These are phyloP conservation scores for Tardiomyces digboiensis DNA, from an alignment of 1,139 yeast genomes.

Conservation along the genomic window DNA sequence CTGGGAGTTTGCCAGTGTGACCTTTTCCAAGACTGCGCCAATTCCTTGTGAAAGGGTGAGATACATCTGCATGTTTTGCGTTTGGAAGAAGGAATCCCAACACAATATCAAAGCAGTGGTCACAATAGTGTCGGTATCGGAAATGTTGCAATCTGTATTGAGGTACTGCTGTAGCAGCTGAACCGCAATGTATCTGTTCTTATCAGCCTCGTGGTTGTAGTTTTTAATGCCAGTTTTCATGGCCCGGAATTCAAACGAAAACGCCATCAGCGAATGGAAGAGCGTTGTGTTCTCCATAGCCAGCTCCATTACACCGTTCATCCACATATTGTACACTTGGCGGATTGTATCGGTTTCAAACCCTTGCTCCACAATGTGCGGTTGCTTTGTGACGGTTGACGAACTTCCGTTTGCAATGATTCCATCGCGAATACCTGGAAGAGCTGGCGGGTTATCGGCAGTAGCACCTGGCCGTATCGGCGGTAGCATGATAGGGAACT, in stretches of 20 bases:
- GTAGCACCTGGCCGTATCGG: background rate
- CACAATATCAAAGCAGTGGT: conserved; percentile 21
- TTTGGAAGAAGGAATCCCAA: conserved; percentile 26
- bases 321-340: conserved; percentile 21
- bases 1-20: conserved; percentile 14
- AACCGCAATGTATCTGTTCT: conserved; percentile 21
- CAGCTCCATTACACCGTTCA: conserved; percentile 14
- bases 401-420: background rate
- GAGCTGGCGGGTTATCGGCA: background rate
- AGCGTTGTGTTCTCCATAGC: conserved; percentile 19
- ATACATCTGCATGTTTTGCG: conserved; percentile 19
- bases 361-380: conserved; percentile 17
- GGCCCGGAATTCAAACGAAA: conserved; percentile 19
- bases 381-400: background rate
- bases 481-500: background rate
- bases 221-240: conserved; percentile 13
- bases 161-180: conserved; percentile 17
- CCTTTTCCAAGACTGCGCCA: conserved; percentile 22
- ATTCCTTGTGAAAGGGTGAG: conserved; percentile 22
- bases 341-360: conserved; percentile 24
- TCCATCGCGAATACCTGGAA: background rate
- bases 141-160: conserved; percentile 1
- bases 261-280: conserved; percentile 25
- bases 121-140: conserved; percentile 19
- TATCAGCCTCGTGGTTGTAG: conserved; percentile 14